Evolutionary conservation across 441 rosid species (phyloP), one percentile per base, ranked within the genome.

Genomic region (California macrophylla): DNA sequence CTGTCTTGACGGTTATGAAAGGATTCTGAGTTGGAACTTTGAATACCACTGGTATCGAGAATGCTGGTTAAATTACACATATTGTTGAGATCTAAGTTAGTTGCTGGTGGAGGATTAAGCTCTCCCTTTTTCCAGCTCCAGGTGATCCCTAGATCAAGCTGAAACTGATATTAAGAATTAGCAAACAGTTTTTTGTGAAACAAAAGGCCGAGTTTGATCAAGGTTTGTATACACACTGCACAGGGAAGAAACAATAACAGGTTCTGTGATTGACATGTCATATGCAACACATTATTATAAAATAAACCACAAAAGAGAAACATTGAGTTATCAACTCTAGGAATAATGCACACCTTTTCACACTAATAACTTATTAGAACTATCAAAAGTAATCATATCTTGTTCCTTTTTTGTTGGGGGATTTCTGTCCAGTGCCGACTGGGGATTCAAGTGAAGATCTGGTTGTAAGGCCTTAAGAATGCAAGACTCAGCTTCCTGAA

Each of bases 381-480:
- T 42, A 65, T 56, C 0, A 56, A 28, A 66, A n/a, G 30, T 66
- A 30, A 15, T 60, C 66, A 69, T 36, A 58, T 20, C 61, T 18
- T 9, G 10, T 13, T 66, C 81, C 81, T 78, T 74, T 65, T 71
- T 74, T 52, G 67, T 29, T 30, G 4, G 9, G 13, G 67, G 40
- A 38, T 66, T 52, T 69, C 25, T 64, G 52, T 67, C 67, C 5
- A 50, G 42, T 16, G 18, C 29, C 9, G 70, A 66, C 21, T 25
- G 50, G 12, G 78, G 78, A 16, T 71, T 66, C 68, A 78, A 67
- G 32, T 74, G 54, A 71, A 78, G 81, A 60, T 64, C 71, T 23
- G 81, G 81, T 58, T 78, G 81, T 70, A 78, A 74, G 29, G 78
- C 71, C 78, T 78, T 78, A 65, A 74, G 47, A 69, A 78, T 69